Percentiles rank a stretch among this genome's conserved stretches.
These are phyloP conservation scores for Chionographis japonica DNA, from an alignment of 106 monocot species.

Conservation along the genomic window DNA sequence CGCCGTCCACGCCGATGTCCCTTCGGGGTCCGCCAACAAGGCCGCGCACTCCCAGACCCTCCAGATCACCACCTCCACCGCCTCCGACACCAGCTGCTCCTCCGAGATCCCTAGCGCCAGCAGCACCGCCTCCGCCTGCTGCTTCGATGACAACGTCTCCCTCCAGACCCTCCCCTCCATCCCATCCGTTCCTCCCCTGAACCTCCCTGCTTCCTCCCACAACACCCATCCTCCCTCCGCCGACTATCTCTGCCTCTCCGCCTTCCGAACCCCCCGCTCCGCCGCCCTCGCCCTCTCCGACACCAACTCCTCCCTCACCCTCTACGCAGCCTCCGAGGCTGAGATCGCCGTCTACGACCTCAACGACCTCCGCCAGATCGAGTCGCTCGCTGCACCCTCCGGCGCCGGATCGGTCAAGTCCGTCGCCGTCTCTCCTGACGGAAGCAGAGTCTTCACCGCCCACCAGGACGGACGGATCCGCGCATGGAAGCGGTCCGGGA, in stretches of 20 bases:
- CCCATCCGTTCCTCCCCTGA: conserved; percentile 15
- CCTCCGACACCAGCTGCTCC: conserved; percentile 9
- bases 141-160: conserved; percentile 8
- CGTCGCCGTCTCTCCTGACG: conserved; percentile 24
- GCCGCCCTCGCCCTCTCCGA: conserved; percentile 23
- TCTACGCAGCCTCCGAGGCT: conserved; percentile 35
- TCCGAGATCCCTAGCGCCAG: not conserved
- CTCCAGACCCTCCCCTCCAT: conserved; percentile 24
- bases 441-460: conserved; percentile 37
- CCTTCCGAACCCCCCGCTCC: conserved; percentile 7
- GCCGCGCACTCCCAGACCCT: not conserved
- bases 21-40: not conserved
- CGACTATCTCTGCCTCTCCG: not conserved
- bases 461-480: conserved; percentile 80
- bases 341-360: conserved; percentile 40
- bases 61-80: not conserved
- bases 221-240: conserved; percentile 6
- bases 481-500: conserved; percentile 30
- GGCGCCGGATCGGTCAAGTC: conserved; percentile 59
- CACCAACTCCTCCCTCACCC: conserved; percentile 19
- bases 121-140: not conserved
- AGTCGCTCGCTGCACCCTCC: conserved; percentile 15
- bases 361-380: conserved; percentile 14
- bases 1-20: not conserved
- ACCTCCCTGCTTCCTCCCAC: conserved; percentile 10